Evolutionary conservation across 768 basidiomycete genomes (phyloP).

Genomic region (Neoboletus brunneissimus): DNA sequence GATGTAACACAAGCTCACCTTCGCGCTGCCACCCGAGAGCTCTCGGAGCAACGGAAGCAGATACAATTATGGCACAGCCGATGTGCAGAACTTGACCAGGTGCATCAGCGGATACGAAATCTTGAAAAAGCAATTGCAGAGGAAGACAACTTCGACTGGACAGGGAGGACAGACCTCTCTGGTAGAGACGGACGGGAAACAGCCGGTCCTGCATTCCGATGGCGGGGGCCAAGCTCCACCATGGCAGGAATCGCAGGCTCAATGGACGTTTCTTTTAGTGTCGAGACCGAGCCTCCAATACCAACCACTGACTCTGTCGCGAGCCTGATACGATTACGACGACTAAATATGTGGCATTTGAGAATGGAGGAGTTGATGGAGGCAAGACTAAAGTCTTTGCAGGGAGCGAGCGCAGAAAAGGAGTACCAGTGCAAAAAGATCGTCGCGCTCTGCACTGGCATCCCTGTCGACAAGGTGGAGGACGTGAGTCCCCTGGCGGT

Average conservation of each 20-base stretch:
- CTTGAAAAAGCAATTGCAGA: conserved; percentile 74
- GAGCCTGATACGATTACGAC: conserved; percentile 65
- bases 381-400: conserved; percentile 62
- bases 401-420: conserved; percentile 82
- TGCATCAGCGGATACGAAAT: conserved; percentile 78
- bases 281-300: conserved; percentile 72
- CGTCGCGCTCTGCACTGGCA: conserved; percentile 83
- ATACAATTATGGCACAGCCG: conserved; percentile 72
- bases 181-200: conserved; percentile 37
- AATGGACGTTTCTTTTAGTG: conserved; percentile 58
- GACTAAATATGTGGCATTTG: conserved; percentile 81
- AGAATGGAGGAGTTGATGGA: conserved; percentile 74
- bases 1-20: conserved; percentile 85
- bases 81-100: conserved; percentile 76
- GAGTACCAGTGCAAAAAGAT: conserved; percentile 91
- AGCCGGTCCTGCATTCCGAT: conserved; percentile 59
- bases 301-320: conserved; percentile 57
- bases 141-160: conserved; percentile 87
- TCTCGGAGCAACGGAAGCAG: conserved; percentile 87
- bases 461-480: conserved; percentile 86
- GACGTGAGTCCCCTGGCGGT: conserved; percentile 56
- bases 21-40: conserved; percentile 82
- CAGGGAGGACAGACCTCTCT: conserved; percentile 60
- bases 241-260: conserved; percentile 62
- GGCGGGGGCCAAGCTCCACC: conserved; percentile 64